These are phyloP conservation scores for Suillus variegatus DNA, from an alignment of 768 basidiomycete species.

Conservation along the genomic window DNA sequence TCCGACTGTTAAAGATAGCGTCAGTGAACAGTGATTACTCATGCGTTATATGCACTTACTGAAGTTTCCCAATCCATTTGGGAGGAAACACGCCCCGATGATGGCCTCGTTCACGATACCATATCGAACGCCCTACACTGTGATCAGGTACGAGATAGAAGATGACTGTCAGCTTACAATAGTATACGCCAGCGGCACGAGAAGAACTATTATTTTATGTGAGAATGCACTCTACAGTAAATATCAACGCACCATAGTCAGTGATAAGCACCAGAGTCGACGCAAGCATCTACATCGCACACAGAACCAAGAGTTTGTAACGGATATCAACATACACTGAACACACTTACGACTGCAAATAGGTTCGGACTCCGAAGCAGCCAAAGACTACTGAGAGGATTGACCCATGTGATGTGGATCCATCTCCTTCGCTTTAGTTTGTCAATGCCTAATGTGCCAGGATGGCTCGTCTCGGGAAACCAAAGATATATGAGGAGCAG, in stretches of 20 bases:
- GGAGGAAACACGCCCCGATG: slow-evolving; percentile 61
- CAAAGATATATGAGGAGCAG: slow-evolving; percentile 42
- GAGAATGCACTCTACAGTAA: slow-evolving; percentile 26
- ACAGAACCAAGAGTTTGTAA: background rate
- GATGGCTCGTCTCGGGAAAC: slow-evolving; percentile 72
- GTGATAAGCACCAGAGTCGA: background rate
- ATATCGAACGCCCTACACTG: slow-evolving; percentile 52
- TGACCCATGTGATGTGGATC: slow-evolving; percentile 43
- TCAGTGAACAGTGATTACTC: background rate
- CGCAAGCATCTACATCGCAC: background rate
- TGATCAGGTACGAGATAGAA: background rate
- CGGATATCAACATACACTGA: background rate
- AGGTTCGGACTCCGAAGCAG: slow-evolving; percentile 64
- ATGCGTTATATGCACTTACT: slow-evolving; percentile 41
- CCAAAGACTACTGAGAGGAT: slow-evolving; percentile 54
- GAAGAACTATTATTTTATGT: slow-evolving; percentile 33
- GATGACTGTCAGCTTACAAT: slow-evolving; percentile 41
- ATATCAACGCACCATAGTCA: background rate
- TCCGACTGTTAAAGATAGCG: slow-evolving; percentile 42
- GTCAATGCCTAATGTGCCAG: slow-evolving; percentile 56
- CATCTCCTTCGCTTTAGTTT: slow-evolving; percentile 35
- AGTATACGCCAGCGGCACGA: slow-evolving; percentile 60
- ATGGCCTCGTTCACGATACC: slow-evolving; percentile 55
- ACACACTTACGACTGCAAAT: slow-evolving; percentile 47
- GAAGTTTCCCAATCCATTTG: slow-evolving; percentile 59